Evolutionary conservation across 2,329 filamentous ascomycete species (phyloP), one percentile per base, ranked within the genome.

Genomic region (Paecilomyces sp.): DNA sequence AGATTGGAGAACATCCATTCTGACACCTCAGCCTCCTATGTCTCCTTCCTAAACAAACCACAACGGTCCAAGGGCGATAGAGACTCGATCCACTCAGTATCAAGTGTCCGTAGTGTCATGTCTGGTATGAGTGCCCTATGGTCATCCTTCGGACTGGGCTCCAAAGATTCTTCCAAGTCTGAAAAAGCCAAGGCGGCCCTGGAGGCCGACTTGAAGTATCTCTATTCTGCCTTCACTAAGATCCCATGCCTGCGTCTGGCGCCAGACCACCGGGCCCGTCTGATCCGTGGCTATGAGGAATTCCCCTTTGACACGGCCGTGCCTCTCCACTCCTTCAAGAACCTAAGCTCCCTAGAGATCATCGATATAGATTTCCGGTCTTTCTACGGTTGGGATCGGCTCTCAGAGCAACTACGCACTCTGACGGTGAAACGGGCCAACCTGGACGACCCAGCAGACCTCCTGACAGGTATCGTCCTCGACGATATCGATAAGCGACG

Each of bases 291-390:
- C 30, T 97, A 94, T 71, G 94, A 99, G 75, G 93, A 97, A 75
- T 99, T 97, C 66, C 94, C 94, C 2, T 97, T 97, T 74, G 94
- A 99, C 75, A 96, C 91, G 25, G 94, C 94, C 22, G 94, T 99
- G 31, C 94, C 94, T 22, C 81, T 99, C n/a, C 89, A 96, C 74
- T 90, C 90, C 8, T 97, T 99, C 84, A 97, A 99, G 78, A 99
- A 97, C 67, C 80, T 97, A 58, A 93, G 93, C 75, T 89, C 91
- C 24, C 82, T 99, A 64, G 94, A 99, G 74, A 90, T 99, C 57
- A 92, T 88, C 77, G 92, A 95, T 76, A 89, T 97, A 71, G 94
- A 99, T 75, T 97, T 96, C 72, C 87, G 94, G 62, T 92, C 96
- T 68, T 97, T 97, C 77, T 96, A 92, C 75, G 94, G 94, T 60